These are phyloP conservation scores for Aspergillus ochraceus DNA, from an alignment of 2,329 filamentous ascomycete species.

Conservation along the genomic window DNA sequence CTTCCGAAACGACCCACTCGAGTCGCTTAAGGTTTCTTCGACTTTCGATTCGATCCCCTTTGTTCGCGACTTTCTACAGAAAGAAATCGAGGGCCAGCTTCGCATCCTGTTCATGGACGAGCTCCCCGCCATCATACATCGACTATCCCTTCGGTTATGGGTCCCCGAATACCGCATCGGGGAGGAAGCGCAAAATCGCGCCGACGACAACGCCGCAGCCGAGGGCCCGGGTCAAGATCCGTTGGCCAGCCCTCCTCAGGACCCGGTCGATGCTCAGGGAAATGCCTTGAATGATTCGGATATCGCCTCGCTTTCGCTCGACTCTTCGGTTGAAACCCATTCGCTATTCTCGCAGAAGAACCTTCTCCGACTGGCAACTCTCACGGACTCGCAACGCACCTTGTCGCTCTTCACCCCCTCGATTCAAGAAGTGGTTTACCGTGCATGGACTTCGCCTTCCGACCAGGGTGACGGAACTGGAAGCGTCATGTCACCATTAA, in stretches of 20 bases:
- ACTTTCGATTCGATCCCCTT: constrained; percentile 99
- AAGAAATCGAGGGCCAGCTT: constrained; percentile 91
- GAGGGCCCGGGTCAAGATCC: constrained; percentile 71
- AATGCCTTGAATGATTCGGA: constrained; percentile 74
- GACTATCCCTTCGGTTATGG: constrained; percentile 83
- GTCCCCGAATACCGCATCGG: constrained; percentile 78
- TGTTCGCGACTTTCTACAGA: constrained; percentile 93
- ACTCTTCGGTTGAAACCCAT: constrained; percentile 77
- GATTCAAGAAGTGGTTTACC: constrained; percentile 86
- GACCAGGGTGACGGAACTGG: constrained; percentile 64
- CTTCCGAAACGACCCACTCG: constrained; percentile 95
- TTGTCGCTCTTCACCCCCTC: constrained; percentile 87
- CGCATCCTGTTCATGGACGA: constrained; percentile 97
- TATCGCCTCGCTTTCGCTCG: constrained; percentile 74
- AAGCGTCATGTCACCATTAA: constrained; percentile 42
- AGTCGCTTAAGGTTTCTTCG: constrained; percentile 96
- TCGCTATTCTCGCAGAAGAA: constrained; percentile 96
- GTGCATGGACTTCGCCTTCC: constrained; percentile 81
- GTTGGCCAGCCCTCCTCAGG: constrained; percentile 75
- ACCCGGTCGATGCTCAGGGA: constrained; percentile 78
- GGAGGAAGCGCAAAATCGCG: constrained; percentile 58
- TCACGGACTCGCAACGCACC: constrained; percentile 87
- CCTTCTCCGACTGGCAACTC: constrained; percentile 73
- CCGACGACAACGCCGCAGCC: constrained; percentile 50
- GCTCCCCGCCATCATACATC: constrained; percentile 91